Conservation (phyloP, 2,329 filamentous ascomycete species). For the Fusarium virguliforme region DNA sequence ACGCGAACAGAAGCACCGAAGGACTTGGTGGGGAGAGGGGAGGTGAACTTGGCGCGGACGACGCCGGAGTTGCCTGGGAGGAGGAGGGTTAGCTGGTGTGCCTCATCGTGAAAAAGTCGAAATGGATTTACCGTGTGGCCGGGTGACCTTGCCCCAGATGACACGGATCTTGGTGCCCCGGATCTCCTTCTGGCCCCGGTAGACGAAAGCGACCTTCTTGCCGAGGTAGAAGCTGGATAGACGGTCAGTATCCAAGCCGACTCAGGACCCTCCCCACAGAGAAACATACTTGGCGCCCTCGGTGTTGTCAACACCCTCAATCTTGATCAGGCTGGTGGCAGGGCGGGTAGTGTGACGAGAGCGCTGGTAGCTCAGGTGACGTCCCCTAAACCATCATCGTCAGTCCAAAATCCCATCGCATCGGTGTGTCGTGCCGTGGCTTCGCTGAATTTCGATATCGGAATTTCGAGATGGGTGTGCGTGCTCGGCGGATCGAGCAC, state of each 20-base stretch:
- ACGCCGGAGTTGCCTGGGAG: conserved; percentile 92
- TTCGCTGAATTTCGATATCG: conserved; percentile 48
- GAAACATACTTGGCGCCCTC: conserved; percentile 85
- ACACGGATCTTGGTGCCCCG: conserved; percentile 98
- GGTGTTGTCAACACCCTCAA: conserved; percentile 96
- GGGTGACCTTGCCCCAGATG: conserved; percentile 99
- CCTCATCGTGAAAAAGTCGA: not conserved
- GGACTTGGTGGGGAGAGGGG: conserved; percentile 95
- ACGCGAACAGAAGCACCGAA: conserved; percentile 97
- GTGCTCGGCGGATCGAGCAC: conserved; percentile 35
- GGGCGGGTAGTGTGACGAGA: conserved; percentile 93
- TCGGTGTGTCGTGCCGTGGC: conserved; percentile 45
- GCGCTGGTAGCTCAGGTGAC: conserved; percentile 98
- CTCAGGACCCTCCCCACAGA: conserved; percentile 10
- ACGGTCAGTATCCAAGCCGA: conserved; percentile 48
- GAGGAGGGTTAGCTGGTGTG: conserved; percentile 34
- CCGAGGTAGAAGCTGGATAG: conserved; percentile 87
- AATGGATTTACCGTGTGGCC: conserved; percentile 84
- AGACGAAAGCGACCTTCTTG: conserved; percentile 99
- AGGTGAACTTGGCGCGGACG: conserved; percentile 96
- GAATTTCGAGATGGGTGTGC: conserved; percentile 40
- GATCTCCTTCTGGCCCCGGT: conserved; percentile 94
- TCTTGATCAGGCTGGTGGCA: conserved; percentile 95
- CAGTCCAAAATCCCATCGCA: conserved; percentile 50
- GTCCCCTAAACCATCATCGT: conserved; percentile 77